phyloP scores from a whole-genome alignment of 2,329 filamentous ascomycete species.

The Teratosphaeriaceae sp. region DNA sequence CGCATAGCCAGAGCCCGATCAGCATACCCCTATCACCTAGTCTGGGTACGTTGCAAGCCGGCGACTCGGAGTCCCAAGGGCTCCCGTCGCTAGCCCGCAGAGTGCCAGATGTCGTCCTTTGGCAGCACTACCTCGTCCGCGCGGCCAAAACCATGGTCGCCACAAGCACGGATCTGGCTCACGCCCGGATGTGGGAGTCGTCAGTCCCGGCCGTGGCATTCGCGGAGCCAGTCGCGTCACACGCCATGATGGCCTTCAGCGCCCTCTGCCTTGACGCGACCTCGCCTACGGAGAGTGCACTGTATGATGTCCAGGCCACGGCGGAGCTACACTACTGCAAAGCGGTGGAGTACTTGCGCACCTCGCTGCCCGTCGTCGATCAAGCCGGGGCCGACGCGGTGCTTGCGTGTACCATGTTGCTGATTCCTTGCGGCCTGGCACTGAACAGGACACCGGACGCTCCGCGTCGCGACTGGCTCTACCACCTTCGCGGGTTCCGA shows the following conservation, averaged over 20 bases:
- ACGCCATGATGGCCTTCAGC: background rate
- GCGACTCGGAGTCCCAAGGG: background rate
- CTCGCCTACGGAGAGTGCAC: background rate
- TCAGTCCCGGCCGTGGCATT: background rate
- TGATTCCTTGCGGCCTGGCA: background rate
- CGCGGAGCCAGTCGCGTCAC: background rate
- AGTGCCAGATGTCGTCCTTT: slow-evolving; percentile 4
- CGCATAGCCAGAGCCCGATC: background rate
- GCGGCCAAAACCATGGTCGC: background rate
- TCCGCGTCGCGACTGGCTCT: background rate
- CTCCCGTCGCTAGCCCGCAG: background rate
- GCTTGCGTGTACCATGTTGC: background rate
- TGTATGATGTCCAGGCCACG: background rate
- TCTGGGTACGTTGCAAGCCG: background rate
- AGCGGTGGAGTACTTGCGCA: background rate
- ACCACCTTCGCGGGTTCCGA: background rate
- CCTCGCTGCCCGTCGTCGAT: background rate
- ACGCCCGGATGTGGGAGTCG: background rate
- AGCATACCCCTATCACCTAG: no score
- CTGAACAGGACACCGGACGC: background rate
- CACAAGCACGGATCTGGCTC: background rate
- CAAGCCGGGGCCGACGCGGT: background rate
- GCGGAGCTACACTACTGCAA: slow-evolving; percentile 1
- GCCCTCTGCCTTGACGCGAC: background rate
- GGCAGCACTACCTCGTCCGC: slow-evolving; percentile 8